Conservation (phyloP, 148 eudicot species). For the Mesembryanthemum crystallinum region DNA sequence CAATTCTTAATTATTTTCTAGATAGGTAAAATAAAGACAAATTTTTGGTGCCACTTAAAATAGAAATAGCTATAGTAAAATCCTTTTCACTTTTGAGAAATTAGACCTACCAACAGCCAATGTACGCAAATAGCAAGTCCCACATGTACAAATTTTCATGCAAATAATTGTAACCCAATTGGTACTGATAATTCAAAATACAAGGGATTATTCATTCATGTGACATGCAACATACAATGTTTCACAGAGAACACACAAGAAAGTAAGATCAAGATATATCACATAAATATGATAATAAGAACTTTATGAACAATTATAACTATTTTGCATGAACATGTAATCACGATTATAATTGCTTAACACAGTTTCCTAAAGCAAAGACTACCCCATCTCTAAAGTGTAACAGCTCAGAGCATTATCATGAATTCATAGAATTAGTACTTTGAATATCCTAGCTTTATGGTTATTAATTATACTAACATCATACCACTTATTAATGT, state of each 20-base stretch:
- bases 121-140: too few species aligned
- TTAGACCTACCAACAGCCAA: too few species aligned
- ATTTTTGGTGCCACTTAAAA: too few species aligned
- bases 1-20: too few species aligned
- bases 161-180: background rate
- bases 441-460: constrained; percentile 4
- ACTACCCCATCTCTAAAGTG: constrained; percentile 22
- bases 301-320: background rate
- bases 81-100: too few species aligned
- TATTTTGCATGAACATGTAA: constrained; percentile 24
- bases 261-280: constrained; percentile 13
- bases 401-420: constrained; percentile 29
- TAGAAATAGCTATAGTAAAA: too few species aligned
- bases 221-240: constrained; percentile 15
- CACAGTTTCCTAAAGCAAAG: constrained; percentile 23
- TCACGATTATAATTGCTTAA: constrained; percentile 21
- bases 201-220: constrained; percentile 14
- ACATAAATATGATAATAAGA: constrained; percentile 4
- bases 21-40: too few species aligned
- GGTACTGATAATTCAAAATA: background rate
- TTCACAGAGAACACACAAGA: constrained; percentile 23
- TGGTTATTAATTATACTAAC: constrained; percentile 1
- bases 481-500: too few species aligned
- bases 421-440: constrained; percentile 20
- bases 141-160: too few species aligned